Conservation (phyloP, 2,329 filamentous ascomycete genomes). For the Ceratocystis smalleyi region DNA sequence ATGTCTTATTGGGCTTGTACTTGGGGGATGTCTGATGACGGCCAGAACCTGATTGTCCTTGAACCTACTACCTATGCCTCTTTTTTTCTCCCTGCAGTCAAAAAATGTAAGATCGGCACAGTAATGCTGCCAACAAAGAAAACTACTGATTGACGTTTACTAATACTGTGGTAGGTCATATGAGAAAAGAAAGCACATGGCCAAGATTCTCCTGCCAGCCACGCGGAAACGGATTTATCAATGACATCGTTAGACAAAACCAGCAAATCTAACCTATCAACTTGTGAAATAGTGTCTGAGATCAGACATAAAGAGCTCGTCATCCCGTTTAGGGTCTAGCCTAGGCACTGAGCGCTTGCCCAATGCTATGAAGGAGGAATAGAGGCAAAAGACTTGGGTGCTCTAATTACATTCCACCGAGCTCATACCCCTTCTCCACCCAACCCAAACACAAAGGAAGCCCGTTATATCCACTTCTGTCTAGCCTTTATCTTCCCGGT, state of each 20-base stretch:
- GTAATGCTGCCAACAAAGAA: neutral
- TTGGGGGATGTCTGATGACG: no score
- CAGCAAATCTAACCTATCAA: neutral
- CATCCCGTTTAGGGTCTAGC: neutral
- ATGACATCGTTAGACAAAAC: neutral
- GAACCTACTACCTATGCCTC: neutral
- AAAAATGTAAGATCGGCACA: neutral
- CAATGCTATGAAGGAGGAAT: neutral
- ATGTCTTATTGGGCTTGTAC: neutral
- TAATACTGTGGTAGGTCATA: neutral
- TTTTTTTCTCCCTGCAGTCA: neutral
- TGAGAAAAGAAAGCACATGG: neutral
- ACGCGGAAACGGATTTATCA: neutral
- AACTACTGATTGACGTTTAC: neutral
- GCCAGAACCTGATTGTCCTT: no score
- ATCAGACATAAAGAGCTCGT: neutral
- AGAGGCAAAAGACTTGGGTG: neutral
- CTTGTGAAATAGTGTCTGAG: neutral
- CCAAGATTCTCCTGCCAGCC: neutral
- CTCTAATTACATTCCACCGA: neutral
- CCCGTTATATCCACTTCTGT: neutral
- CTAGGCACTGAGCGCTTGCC: neutral
- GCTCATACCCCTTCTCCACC: neutral
- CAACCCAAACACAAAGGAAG: constrained; percentile 3
- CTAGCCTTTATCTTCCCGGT: neutral